Conservation (phyloP, 2,329 filamentous ascomycete genomes). For the Colletotrichum salicis region DNA sequence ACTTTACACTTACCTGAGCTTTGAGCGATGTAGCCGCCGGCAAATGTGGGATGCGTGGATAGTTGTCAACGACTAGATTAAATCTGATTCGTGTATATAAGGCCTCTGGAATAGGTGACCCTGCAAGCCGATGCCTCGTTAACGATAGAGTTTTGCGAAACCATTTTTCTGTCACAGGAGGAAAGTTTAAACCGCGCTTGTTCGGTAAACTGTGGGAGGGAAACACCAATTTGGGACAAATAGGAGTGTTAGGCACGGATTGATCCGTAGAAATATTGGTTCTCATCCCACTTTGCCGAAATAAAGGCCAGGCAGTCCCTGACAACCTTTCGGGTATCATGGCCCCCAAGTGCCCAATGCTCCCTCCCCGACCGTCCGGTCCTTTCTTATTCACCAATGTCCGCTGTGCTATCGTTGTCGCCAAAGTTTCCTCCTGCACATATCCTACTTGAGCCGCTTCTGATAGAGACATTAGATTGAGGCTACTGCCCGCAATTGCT, state of each 20-base stretch:
- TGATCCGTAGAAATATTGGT: background rate
- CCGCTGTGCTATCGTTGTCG: background rate
- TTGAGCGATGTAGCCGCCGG: background rate
- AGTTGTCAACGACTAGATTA: background rate
- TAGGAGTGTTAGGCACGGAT: background rate
- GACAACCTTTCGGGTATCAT: background rate
- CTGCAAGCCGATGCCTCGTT: background rate
- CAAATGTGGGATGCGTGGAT: background rate
- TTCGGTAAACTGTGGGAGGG: background rate
- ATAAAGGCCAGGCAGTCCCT: background rate
- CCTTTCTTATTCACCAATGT: background rate
- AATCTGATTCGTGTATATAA: background rate
- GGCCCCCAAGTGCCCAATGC: constrained; percentile 10
- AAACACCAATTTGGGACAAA: background rate
- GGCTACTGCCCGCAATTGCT: background rate
- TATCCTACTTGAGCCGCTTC: background rate
- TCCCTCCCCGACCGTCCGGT: background rate
- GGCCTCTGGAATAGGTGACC: background rate
- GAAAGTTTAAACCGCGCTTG: constrained; percentile 16
- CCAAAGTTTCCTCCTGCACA: background rate
- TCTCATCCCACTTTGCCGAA: background rate
- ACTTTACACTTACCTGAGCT: background rate
- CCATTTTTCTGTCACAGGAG: constrained; percentile 20
- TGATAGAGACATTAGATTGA: background rate
- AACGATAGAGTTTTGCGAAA: constrained; percentile 8